phyloP scores from a whole-genome alignment of 345 rosid genomes.

The Hypericum perforatum region DNA sequence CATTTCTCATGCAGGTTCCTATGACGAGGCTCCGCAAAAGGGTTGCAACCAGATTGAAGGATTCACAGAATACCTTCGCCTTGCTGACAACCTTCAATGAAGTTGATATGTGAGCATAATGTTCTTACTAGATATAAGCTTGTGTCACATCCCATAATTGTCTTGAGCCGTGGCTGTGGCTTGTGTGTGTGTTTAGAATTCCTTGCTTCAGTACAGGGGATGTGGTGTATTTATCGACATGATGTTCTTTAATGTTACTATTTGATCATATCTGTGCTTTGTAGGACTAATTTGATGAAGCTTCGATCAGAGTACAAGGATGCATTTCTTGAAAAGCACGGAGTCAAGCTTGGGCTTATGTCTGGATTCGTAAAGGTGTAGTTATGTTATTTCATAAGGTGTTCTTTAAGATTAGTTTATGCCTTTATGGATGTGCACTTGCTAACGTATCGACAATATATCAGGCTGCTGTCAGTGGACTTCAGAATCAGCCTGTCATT shows the following conservation, averaged over 20 bases:
- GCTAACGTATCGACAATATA: slow-evolving; percentile 2
- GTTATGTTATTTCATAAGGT: neutral
- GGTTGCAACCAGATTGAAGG: slow-evolving; percentile 90
- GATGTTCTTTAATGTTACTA: neutral
- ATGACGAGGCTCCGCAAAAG: slow-evolving; percentile 98
- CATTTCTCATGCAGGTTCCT: slow-evolving; percentile 50
- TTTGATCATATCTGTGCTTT: neutral
- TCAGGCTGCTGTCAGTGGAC: slow-evolving; percentile 97
- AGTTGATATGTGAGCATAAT: slow-evolving; percentile 79
- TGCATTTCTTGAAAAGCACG: slow-evolving; percentile 90
- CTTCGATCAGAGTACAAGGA: slow-evolving; percentile 95
- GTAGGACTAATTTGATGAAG: slow-evolving; percentile 97
- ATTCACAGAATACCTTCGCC: slow-evolving; percentile 94
- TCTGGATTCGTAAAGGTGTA: slow-evolving; percentile 87
- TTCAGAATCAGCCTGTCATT: slow-evolving; percentile 84
- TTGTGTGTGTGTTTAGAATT: neutral
- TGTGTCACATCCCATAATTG: neutral
- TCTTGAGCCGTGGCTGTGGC: neutral
- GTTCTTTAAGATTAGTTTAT: neutral
- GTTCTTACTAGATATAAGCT: neutral
- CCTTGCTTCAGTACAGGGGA: neutral
- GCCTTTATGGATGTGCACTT: neutral
- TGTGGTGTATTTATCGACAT: neutral
- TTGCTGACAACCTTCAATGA: slow-evolving; percentile 95
- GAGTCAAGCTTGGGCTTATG: slow-evolving; percentile 95